Evolutionary conservation across 129 eudicot species (phyloP), one percentile per base, ranked within the genome.

Genomic region (Rutidosis leptorrhynchoides): DNA sequence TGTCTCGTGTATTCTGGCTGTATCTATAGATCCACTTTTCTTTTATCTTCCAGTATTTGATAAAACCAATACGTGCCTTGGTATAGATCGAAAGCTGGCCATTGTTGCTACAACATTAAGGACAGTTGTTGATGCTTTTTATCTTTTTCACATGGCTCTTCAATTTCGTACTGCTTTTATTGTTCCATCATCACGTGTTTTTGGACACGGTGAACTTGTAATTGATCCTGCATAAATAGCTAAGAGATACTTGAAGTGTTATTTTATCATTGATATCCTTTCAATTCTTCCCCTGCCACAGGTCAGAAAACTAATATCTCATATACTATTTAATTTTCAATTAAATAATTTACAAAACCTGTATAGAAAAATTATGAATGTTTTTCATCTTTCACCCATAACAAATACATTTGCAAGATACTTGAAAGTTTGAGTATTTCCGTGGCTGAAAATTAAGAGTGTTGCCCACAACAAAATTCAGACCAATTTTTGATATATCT

Each of bases 171-270:
- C 97, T 17, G 97, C 97, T 72, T 91, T 81, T 37, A 85, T 91
- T 70, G 97, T 96, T 25, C 97, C 97, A 29, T 91, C 97, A 10
- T 91, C 97, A 21, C 85, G 97, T 68, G 97, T 91, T 58, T 91
- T 91, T 78, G 97, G 97, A 63, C 83, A 96, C 23, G 97, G 97
- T 64, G 97, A 91, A 85, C 96, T 91, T 64, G 97, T 91, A 12
- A 91, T 91, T 42, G 97, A 91, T 87, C 80, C 96, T 40, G 88
- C 73, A 21, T 78, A 91, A 77, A 91, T 91, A 56, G 97, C 97
- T 2, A 91, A 83, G 69, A 70, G 94, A 71, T 91, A 91, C 72
- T 57, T 91, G 84, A 76, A 71, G 71, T 80, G 85, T 84, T 81
- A 91, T 76, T 91, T 91, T 56, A 83, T 87, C 62, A 70, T 91